A percentile compares a stretch with the other conserved stretches of the same genome.
Evolutionary conservation across 768 basidiomycete species (phyloP).

Genomic region (Boletus fagicola): DNA sequence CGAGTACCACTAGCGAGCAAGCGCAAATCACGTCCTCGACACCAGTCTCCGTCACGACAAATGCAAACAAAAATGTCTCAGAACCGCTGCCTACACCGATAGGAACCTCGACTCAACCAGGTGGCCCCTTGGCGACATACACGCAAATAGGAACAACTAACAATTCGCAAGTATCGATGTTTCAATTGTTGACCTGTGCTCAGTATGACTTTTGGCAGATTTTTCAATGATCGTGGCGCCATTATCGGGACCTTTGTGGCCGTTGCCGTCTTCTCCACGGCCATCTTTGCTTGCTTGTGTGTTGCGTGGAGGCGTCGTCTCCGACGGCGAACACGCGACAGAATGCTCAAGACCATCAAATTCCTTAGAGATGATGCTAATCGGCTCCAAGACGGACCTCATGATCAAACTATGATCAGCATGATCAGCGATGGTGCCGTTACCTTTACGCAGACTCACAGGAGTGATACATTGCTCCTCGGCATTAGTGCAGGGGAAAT

Average conservation of each 20-base stretch:
- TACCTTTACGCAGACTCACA: conserved; percentile 3
- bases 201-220: conserved; percentile 36
- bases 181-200: background rate
- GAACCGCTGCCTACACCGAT: conserved; percentile 46
- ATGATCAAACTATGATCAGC: conserved; percentile 32
- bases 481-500: background rate
- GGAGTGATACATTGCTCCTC: background rate
- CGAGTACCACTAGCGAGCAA: conserved; percentile 39
- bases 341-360: conserved; percentile 39
- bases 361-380: conserved; percentile 30
- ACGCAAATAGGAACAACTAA: conserved; percentile 39
- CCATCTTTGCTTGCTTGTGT: conserved; percentile 44
- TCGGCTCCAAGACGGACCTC: conserved; percentile 30
- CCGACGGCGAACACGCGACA: conserved; percentile 27
- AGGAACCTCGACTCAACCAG: conserved; percentile 44
- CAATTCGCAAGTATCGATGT: conserved; percentile 26
- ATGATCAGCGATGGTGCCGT: conserved; percentile 17
- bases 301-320: conserved; percentile 34
- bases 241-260: conserved; percentile 74
- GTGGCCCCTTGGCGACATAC: conserved; percentile 45
- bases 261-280: conserved; percentile 55
- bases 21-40: conserved; percentile 43
- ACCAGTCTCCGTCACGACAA: conserved; percentile 37
- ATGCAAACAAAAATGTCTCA: conserved; percentile 37
- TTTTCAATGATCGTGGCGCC: conserved; percentile 65